phyloP scores from a whole-genome alignment of 352 stramenopile species.

The Phytophthora boehmeriae region DNA sequence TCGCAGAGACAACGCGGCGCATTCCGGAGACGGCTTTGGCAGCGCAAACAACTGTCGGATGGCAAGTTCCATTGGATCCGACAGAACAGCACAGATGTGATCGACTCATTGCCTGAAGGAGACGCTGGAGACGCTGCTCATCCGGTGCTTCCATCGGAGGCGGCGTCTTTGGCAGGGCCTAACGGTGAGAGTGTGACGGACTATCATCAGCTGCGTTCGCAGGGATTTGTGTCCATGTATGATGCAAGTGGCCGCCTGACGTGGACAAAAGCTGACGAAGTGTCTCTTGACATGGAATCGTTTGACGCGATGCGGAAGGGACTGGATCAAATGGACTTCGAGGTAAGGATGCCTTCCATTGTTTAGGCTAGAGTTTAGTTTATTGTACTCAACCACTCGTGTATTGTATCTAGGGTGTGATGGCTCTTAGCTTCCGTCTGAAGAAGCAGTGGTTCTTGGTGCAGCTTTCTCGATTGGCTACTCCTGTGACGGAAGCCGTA shows the following conservation, averaged over 20 bases:
- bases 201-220: slow-evolving; percentile 63
- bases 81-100: slow-evolving; percentile 58
- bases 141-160: slow-evolving; percentile 20
- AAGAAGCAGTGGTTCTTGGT: slow-evolving; percentile 89
- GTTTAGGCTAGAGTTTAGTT: not conserved
- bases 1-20: slow-evolving; percentile 73
- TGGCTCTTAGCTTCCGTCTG: slow-evolving; percentile 74
- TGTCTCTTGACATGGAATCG: slow-evolving; percentile 76
- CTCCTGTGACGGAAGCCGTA: slow-evolving; percentile 63
- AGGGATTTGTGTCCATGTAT: slow-evolving; percentile 78
- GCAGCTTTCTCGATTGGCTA: slow-evolving; percentile 67
- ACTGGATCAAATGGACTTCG: slow-evolving; percentile 61
- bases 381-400: not conserved
- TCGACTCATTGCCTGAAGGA: slow-evolving; percentile 28
- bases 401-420: slow-evolving; percentile 47
- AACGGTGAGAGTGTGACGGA: slow-evolving; percentile 62
- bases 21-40: slow-evolving; percentile 68
- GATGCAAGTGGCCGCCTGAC: slow-evolving; percentile 52
- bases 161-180: slow-evolving; percentile 30
- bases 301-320: slow-evolving; percentile 40
- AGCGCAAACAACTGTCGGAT: slow-evolving; percentile 57
- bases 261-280: slow-evolving; percentile 67
- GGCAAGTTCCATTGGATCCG: slow-evolving; percentile 81
- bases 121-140: slow-evolving; percentile 12
- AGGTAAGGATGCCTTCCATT: slow-evolving; percentile 29